Conservation (phyloP, 192 early-diverging fungal species). For the Coemansia sp. region DNA sequence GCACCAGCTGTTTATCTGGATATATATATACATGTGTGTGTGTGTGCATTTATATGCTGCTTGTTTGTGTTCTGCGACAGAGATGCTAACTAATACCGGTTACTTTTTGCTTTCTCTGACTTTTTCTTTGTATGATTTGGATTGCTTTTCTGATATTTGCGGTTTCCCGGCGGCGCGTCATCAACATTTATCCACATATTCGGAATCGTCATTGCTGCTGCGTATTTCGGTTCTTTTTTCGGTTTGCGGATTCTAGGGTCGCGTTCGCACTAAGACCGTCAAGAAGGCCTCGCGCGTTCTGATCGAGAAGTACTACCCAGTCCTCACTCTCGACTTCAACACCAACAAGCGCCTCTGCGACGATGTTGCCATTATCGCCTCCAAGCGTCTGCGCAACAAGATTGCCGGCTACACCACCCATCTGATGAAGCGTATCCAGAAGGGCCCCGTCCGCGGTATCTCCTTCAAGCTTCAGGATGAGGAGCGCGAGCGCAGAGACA, state of each 20-base stretch:
- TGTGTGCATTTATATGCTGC: no score
- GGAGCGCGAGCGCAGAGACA: constrained; percentile 99
- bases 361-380: constrained; percentile 96
- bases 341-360: constrained; percentile 99
- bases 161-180: no score
- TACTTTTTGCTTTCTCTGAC: no score
- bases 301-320: constrained; percentile 99
- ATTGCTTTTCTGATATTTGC: no score
- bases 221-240: neutral
- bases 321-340: constrained; percentile 98
- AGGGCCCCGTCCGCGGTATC: constrained; percentile 98
- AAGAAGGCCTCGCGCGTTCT: constrained; percentile 99
- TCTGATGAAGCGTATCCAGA: constrained; percentile 99
- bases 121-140: no score
- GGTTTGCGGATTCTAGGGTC: constrained; percentile 59
- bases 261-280: constrained; percentile 99
- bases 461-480: constrained; percentile 99
- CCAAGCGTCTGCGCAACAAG: constrained; percentile 99
- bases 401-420: constrained; percentile 99
- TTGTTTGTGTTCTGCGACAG: no score
- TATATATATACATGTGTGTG: no score
- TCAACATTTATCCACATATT: no score
- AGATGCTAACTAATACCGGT: no score
- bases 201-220: no score
- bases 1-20: no score